Base-by-base conservation (phyloP, 2,329 filamentous ascomycete species). In the Periconia macrospinosa region DNA sequence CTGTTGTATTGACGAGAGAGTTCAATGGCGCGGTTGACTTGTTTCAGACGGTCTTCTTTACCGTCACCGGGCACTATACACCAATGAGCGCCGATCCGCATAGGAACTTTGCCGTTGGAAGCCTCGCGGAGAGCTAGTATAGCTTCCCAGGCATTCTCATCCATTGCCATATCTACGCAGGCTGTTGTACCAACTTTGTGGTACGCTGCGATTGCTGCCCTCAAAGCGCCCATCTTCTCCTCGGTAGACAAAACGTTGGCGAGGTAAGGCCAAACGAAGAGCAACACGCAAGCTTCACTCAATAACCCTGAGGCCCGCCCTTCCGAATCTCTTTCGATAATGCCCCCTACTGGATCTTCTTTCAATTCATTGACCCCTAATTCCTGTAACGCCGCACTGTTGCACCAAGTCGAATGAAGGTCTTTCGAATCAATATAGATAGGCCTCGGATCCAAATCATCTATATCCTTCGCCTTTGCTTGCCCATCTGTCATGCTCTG, bases 111-210 rank as follows among this genome's bases (percentile, higher is more conserved):
- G 6, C 65, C 60, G 3, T 73, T 73, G 20, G 62, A 54, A 0
- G 58, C 53, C 37, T 67, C 55, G 18, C 65, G 72, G 11, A 81
- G 63, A 13, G 74, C 69, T 23, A 78, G 72, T 50, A 85, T 63
- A 2, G 81, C 80, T 42, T 80, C 79, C 80, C 81, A 83, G 5
- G 72, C 75, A 43, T 78, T 80, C 50, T 83, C 79, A 58, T 85
- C 81, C 80, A 85, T 82, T 3, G 82, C 82, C 82, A 85, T 84
- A 54, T 85, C 82, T 10, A 84, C 72, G 41, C 82, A 66, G 1
- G 82, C 81, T 1, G 83, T 84, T 60, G 81, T 83, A 2, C 82
- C 82, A 1, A 75, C 75, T 1, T 73, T 70, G 54, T 76, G 78
- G 58, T 83, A 84, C 10, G 78, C 77, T 1, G 70, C 58, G 23